Percentiles rank a stretch among this genome's conserved stretches.
Evolutionary conservation across 129 eudicot species (phyloP).

Genomic region (Oenanthe sinensis): DNA sequence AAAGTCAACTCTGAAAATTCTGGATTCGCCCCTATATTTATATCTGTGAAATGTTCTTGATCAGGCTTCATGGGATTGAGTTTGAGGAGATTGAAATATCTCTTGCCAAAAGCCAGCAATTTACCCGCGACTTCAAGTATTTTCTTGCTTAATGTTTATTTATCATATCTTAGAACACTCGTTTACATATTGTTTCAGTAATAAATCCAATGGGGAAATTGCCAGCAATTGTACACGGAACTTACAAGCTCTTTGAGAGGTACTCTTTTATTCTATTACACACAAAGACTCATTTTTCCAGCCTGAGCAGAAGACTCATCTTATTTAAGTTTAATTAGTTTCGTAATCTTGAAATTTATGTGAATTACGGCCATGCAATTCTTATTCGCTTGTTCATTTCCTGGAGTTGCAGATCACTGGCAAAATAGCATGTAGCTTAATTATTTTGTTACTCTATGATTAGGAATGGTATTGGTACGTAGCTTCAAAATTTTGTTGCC

Average conservation of each 20-base stretch:
- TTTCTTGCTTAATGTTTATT: too few relatives aligned
- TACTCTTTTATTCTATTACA: conserved; percentile 6
- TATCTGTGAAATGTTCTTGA: background rate
- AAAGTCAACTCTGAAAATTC: too few relatives aligned
- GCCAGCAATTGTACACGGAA: conserved; percentile 66
- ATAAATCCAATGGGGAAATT: conserved; percentile 63
- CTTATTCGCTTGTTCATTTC: conserved; percentile 50
- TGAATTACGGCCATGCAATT: conserved; percentile 67
- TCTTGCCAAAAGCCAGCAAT: conserved; percentile 32
- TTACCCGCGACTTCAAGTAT: conserved; percentile 40
- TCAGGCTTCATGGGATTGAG: conserved; percentile 51
- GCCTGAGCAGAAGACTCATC: too few relatives aligned
- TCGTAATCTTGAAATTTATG: too few relatives aligned
- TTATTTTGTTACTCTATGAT: too few relatives aligned
- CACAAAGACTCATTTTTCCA: too few relatives aligned
- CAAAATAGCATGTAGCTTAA: conserved; percentile 13
- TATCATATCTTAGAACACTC: too few relatives aligned
- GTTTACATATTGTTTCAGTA: conserved; percentile 23
- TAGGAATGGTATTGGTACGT: too few relatives aligned
- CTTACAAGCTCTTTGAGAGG: conserved; percentile 80
- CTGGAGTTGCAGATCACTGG: conserved; percentile 74
- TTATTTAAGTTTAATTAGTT: too few relatives aligned
- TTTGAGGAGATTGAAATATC: conserved; percentile 51
- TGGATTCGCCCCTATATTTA: too few relatives aligned
- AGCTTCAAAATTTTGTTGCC: too few relatives aligned